Conservation (phyloP, 1,139 yeast genomes). For the Candida tropicalis region DNA sequence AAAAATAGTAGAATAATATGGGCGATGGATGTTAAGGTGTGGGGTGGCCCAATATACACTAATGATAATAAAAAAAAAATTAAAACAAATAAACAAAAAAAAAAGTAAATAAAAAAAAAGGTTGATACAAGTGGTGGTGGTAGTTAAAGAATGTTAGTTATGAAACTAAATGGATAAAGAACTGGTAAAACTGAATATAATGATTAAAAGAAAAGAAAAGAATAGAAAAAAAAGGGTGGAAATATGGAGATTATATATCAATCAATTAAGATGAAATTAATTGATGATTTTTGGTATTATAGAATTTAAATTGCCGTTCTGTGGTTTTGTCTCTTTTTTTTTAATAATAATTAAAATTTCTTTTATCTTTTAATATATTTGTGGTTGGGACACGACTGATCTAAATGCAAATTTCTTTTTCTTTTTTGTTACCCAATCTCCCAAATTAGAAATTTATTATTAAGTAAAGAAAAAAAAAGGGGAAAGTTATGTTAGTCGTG, state of each 20-base stretch:
- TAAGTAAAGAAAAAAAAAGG: neutral
- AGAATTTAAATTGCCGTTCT: neutral
- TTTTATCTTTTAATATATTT: neutral
- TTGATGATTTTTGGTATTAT: too few species aligned
- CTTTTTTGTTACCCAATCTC: neutral
- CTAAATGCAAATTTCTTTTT: neutral
- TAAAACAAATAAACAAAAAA: neutral
- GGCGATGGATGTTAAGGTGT: neutral
- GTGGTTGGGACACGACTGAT: neutral
- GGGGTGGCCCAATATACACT: neutral
- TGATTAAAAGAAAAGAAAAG: neutral
- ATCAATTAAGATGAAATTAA: too few species aligned
- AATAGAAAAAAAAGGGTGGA: neutral
- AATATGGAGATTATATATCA: too few species aligned
- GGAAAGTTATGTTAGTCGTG: neutral
- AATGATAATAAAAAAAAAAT: neutral
- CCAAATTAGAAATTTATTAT: neutral
- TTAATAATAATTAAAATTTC: neutral
- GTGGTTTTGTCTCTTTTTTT: neutral
- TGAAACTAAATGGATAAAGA: constrained; percentile 1
- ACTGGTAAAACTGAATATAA: neutral
- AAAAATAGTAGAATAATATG: neutral
- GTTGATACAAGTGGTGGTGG: neutral
- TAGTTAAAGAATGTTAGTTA: neutral
- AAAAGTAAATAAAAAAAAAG: neutral